Base-by-base conservation (phyloP, 208 protist species). In the Trypanosoma mega region DNA sequence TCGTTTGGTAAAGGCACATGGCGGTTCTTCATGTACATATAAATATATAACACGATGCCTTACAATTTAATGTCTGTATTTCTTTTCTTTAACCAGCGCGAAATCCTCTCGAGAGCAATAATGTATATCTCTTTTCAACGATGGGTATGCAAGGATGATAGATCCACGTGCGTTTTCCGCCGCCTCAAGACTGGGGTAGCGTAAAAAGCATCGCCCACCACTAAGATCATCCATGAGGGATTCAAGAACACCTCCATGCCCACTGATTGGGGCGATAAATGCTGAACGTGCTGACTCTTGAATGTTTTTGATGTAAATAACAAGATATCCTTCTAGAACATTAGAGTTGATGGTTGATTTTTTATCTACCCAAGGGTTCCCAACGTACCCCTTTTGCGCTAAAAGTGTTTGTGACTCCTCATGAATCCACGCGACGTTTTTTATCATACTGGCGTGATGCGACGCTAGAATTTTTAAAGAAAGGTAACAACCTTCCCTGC, bases 201-300 rank as follows among this genome's bases (percentile, higher is more conserved):
- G 55, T 8, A 87, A n/a, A 66, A 91, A 91, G 16, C 69, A 69
- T 2, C 87, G 66, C 0, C 83, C 87, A n/a, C 83, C 83, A 46
- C 87, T 76, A 50, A 83, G 78, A 1, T 52, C 47, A 69, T 93
- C 87, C n/a, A 68, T 52, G 36, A 85, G 87, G 14, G 61, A 57
- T 21, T 87, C 37, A 49, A 57, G 3, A 26, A 50, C 21, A 50
- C 4, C 12, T 20, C 31, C 2, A 14, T 41, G 4, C 9, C 26
- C 27, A 7, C 12, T 34, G 29, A 66, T n/a, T 0, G 33, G 55
- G 2, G n/a, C 14, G 1, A 66, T 7, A 66, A 66, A 26, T 26
- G 18, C 26, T 41, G 34, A 47, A 18, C 46, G 60, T 26, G 47
- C 23, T 26, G 11, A 8, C 11, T 48, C 50, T 20, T 24, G 9